Conservation (phyloP, 257 asterid species). For the Leonotis leonurus region DNA sequence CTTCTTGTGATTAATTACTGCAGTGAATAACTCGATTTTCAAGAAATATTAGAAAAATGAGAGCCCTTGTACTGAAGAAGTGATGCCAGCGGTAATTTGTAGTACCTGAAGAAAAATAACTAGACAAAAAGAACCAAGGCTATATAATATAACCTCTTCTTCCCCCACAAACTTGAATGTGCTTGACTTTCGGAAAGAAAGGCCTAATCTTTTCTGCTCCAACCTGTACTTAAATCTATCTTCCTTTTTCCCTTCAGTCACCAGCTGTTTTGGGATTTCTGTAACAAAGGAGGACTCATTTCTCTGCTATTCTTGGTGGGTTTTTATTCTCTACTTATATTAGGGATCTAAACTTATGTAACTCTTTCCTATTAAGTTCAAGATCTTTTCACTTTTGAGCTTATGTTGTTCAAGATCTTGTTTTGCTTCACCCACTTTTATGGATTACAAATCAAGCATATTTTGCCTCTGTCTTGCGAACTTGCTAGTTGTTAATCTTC, state of each 20-base stretch:
- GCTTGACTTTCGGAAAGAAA: background rate
- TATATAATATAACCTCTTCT: background rate
- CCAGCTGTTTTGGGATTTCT: background rate
- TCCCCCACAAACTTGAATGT: constrained; percentile 11
- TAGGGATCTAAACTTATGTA: constrained; percentile 7
- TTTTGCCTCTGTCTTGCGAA: background rate
- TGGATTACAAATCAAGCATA: background rate
- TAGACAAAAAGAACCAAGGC: background rate
- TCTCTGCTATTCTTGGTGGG: constrained; percentile 13
- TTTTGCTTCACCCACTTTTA: background rate
- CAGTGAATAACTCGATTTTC: too few species aligned
- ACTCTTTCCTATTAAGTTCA: constrained; percentile 6
- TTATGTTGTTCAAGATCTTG: background rate
- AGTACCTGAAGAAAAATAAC: background rate
- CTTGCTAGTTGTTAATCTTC: background rate
- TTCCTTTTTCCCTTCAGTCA: background rate
- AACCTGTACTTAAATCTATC: constrained; percentile 11
- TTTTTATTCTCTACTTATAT: background rate
- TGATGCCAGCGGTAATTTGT: background rate
- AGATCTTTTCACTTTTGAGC: background rate
- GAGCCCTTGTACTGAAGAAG: too few species aligned
- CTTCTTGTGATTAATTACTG: background rate
- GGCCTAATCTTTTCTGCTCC: constrained; percentile 3
- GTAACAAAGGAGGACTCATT: background rate
- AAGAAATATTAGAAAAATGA: too few species aligned